phyloP scores from a whole-genome alignment of 2,329 filamentous ascomycete species.

The Trichoderma citrinoviride region DNA sequence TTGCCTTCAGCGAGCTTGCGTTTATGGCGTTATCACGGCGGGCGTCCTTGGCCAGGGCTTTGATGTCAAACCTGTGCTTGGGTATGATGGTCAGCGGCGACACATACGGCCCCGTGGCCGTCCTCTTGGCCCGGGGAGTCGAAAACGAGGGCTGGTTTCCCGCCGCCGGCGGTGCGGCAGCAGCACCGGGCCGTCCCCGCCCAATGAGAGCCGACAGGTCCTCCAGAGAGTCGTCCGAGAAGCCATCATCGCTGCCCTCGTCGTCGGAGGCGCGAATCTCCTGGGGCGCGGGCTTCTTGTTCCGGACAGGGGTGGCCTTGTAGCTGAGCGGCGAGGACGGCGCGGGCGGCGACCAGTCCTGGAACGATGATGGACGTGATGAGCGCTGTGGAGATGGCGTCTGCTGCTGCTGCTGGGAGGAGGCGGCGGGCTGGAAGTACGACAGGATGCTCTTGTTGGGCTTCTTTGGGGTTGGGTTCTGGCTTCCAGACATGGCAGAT shows the following conservation, averaged over 20 bases:
- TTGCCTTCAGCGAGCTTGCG: constrained; percentile 50
- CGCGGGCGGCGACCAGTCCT: constrained; percentile 27
- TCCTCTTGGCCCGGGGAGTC: constrained; percentile 50
- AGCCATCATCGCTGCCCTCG: constrained; percentile 56
- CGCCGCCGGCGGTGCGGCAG: constrained; percentile 24
- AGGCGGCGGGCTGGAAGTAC: constrained; percentile 37
- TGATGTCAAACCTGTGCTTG: constrained; percentile 63
- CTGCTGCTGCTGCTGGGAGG: constrained; percentile 23
- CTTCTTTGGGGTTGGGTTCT: constrained; percentile 12
- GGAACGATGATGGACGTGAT: constrained; percentile 19
- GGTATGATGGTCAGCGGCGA: constrained; percentile 52
- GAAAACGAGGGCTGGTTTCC: constrained; percentile 30
- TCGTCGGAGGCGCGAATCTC: constrained; percentile 70
- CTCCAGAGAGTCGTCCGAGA: constrained; percentile 58
- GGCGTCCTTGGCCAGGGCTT: constrained; percentile 59
- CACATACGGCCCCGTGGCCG: constrained; percentile 39
- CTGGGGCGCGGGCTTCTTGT: background rate
- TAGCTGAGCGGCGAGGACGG: constrained; percentile 30
- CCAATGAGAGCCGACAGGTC: constrained; percentile 43
- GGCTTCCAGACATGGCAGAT: constrained; percentile 5
- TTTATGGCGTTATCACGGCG: constrained; percentile 58
- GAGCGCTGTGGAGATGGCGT: constrained; percentile 13
- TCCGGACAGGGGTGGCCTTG: constrained; percentile 28
- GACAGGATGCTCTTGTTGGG: constrained; percentile 37
- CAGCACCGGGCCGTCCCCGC: constrained; percentile 26